phyloP scores from a whole-genome alignment of 106 monocot genomes.

The Agapanthus africanus region DNA sequence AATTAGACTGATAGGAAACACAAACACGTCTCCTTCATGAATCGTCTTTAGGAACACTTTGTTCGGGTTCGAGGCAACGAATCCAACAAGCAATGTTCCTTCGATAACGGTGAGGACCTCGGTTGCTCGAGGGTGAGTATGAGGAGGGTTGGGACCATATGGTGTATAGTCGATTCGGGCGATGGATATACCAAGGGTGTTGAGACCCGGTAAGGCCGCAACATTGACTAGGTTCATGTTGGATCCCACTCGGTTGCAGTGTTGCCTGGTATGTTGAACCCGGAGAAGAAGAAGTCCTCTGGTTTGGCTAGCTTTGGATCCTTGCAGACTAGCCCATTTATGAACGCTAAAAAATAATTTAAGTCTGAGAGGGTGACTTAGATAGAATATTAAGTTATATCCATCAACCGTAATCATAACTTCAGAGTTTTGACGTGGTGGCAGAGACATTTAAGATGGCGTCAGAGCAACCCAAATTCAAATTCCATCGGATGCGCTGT shows the following conservation, averaged over 20 bases:
- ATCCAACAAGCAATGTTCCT: slow-evolving; percentile 4
- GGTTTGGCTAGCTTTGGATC: slow-evolving; percentile 2
- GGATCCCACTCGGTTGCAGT: not conserved
- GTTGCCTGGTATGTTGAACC: not conserved
- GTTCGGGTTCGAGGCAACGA: slow-evolving; percentile 6
- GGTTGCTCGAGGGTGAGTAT: slow-evolving; percentile 7
- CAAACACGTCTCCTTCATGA: slow-evolving; percentile 5
- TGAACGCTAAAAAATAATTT: no score
- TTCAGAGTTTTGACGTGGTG: no score
- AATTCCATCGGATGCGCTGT: no score
- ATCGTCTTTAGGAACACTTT: slow-evolving; percentile 5
- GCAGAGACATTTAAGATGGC: no score
- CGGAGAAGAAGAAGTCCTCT: slow-evolving; percentile 16
- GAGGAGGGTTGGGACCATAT: slow-evolving; percentile 11
- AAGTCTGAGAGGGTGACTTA: no score
- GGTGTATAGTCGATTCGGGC: slow-evolving; percentile 11
- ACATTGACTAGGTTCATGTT: not conserved
- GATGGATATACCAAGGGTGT: slow-evolving; percentile 11
- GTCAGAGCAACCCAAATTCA: no score
- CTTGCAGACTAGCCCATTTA: slow-evolving; percentile 12
- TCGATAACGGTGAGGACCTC: not conserved
- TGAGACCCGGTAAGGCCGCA: not conserved
- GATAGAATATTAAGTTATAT: no score
- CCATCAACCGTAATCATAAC: no score
- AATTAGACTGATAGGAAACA: slow-evolving; percentile 7